These are phyloP conservation scores for Leccinellum albellum DNA, from an alignment of 768 basidiomycete species.

Conservation along the genomic window DNA sequence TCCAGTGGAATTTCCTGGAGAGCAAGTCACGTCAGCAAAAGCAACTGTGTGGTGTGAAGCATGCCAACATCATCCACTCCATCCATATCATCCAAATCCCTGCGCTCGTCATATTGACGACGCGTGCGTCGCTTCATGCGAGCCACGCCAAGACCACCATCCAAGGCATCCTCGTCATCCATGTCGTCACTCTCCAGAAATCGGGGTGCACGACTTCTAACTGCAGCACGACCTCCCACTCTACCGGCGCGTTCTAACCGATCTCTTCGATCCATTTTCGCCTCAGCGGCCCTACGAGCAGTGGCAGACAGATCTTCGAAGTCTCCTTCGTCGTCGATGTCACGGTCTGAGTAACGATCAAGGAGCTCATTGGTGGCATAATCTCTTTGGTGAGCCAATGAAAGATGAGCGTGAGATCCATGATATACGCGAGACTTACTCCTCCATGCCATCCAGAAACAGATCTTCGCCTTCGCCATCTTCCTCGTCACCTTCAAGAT, in stretches of 20 bases:
- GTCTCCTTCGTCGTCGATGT: conserved; percentile 79
- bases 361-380: conserved; percentile 80
- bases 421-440: conserved; percentile 42
- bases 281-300: conserved; percentile 79
- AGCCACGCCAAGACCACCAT: conserved; percentile 58
- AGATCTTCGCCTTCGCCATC: conserved; percentile 92
- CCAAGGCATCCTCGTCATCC: conserved; percentile 72
- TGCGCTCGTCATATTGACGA: conserved; percentile 90
- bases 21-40: conserved; percentile 13
- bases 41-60: background rate
- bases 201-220: conserved; percentile 77
- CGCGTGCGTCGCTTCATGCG: conserved; percentile 81
- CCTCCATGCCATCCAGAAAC: conserved; percentile 74
- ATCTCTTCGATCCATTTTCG: conserved; percentile 86
- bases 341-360: conserved; percentile 85
- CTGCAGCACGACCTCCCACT: conserved; percentile 69
- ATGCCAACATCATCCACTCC: conserved; percentile 76
- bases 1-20: conserved; percentile 87
- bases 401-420: conserved; percentile 8
- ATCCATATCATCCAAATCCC: conserved; percentile 87
- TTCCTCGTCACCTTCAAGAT: conserved; percentile 66
- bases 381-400: conserved; percentile 48
- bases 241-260: conserved; percentile 63
- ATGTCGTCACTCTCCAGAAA: conserved; percentile 83
- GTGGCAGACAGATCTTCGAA: conserved; percentile 62